These are phyloP conservation scores for Candida michaelii DNA, from an alignment of 805 yeast species.

Conservation along the genomic window DNA sequence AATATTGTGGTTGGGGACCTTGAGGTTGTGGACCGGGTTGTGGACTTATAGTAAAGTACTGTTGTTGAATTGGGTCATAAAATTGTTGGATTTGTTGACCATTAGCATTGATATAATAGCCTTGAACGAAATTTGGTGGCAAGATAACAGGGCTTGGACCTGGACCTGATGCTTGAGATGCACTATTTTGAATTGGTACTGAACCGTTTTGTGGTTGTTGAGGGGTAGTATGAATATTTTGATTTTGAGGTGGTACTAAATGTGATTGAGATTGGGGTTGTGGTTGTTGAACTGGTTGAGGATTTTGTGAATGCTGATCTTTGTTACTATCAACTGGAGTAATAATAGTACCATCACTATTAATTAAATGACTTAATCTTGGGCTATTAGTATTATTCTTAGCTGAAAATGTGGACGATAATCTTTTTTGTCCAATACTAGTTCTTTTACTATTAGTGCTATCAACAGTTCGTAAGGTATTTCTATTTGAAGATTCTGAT, in stretches of 20 bases:
- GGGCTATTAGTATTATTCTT: slow-evolving; percentile 31
- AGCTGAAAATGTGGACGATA: slow-evolving; percentile 40
- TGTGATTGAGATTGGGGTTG: slow-evolving; percentile 2
- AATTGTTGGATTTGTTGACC: slow-evolving; percentile 39
- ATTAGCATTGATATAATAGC: slow-evolving; percentile 22
- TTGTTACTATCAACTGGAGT: slow-evolving; percentile 36
- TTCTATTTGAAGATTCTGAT: slow-evolving; percentile 8
- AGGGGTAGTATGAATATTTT: slow-evolving; percentile 1
- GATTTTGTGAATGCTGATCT: slow-evolving; percentile 1
- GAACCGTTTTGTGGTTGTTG: slow-evolving; percentile 10
- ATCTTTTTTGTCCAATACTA: slow-evolving; percentile 19
- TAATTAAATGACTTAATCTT: slow-evolving; percentile 39
- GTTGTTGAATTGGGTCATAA: slow-evolving; percentile 46
- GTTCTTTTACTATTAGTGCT: slow-evolving; percentile 9
- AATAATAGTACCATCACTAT: slow-evolving; percentile 46
- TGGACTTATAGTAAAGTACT: slow-evolving; percentile 40
- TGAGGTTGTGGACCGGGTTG: slow-evolving; percentile 20
- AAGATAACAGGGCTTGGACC: slow-evolving; percentile 14
- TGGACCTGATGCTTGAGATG: slow-evolving; percentile 4
- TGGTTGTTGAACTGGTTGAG: background rate
- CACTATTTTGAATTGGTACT: background rate
- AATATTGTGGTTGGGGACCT: slow-evolving; percentile 38
- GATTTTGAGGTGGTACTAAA: slow-evolving; percentile 5
- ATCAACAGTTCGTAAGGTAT: slow-evolving; percentile 10
- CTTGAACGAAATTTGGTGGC: slow-evolving; percentile 19